Percentiles rank a stretch among this genome's conserved stretches.
Conservation (phyloP, 2,329 filamentous ascomycete species). For the Calonectria hongkongensis region DNA sequence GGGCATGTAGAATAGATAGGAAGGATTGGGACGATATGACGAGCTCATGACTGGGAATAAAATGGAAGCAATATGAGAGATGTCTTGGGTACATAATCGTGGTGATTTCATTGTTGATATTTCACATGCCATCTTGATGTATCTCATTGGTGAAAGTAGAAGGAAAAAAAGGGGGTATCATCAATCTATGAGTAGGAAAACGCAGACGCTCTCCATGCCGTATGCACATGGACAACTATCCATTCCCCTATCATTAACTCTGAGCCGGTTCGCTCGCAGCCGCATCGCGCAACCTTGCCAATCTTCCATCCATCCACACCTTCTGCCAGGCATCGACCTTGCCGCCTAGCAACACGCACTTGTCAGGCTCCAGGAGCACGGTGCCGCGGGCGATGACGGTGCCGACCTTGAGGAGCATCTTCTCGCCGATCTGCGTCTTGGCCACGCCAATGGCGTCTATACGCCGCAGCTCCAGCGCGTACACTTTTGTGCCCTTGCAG, state of each 20-base stretch:
- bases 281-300: constrained; percentile 79
- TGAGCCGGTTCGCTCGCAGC: constrained; percentile 63
- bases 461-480: constrained; percentile 82
- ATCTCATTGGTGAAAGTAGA: neutral
- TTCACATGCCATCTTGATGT: neutral
- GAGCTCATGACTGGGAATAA: constrained; percentile 26
- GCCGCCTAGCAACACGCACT: constrained; percentile 85
- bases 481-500: constrained; percentile 79
- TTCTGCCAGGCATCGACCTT: constrained; percentile 89
- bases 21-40: constrained; percentile 28
- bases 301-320: constrained; percentile 83
- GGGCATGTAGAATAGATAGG: constrained; percentile 42
- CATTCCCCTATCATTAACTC: neutral
- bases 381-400: constrained; percentile 83
- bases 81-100: neutral
- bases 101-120: neutral
- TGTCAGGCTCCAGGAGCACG: constrained; percentile 83
- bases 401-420: constrained; percentile 82
- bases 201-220: constrained; percentile 1
- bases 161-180: constrained; percentile 31
- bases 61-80: constrained; percentile 14
- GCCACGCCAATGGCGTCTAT: constrained; percentile 80
- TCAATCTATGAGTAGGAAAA: constrained; percentile 22
- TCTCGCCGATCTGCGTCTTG: constrained; percentile 84
- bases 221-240: constrained; percentile 3